Base-by-base conservation (phyloP, 139 green algal species). In the Prasinococcaceae sp. region DNA sequence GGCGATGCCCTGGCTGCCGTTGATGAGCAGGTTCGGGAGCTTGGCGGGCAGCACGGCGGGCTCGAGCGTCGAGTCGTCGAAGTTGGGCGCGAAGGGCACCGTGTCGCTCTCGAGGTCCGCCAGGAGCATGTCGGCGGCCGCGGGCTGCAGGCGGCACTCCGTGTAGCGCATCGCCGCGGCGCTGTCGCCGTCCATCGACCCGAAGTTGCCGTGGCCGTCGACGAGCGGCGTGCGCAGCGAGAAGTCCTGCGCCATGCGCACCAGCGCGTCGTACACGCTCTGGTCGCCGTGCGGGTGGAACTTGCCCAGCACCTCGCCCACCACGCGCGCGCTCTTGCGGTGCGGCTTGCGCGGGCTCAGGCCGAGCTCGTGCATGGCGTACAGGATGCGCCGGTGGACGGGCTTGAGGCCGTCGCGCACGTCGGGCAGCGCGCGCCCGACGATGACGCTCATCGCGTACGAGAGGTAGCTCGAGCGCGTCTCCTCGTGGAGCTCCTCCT, bases 241-340 rank as follows among this genome's bases (percentile, higher is more conserved):
- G 53, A 93, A 93, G 49, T 75, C 62, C 72, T 95, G 88, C 29
- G 88, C 88, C 66, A 98, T 69, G 14, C 92, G 75, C 47, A 98
- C 90, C 1, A 96, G 65, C 0, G 86, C 77, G 53, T 93, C 84
- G 54, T 96, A 96, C 22, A 96, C 86, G 2, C 85, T 77, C 3
- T 61, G 67, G 57, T 96, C 88, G 20, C 88, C 88, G 61, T 96
- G 88, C 0, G 90, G 90, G 63, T 98, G 90, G 59, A 86, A 97
- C 67, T 96, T 97, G 25, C 90, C 90, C 58, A 98, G 73, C 52
- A 96, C 90, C 65, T 98, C 90, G 17, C 90, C 90, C 24, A 98
- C 90, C 28, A 98, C 90, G 2, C 90, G 71, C 3, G 90, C 90
- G 55, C 84, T 94, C 70, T 94, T 94, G 17, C 53, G 73, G 73